Evolutionary conservation across 1,284 basidiomycete species (phyloP).

Genomic region (Cutaneotrichosporon sp.): DNA sequence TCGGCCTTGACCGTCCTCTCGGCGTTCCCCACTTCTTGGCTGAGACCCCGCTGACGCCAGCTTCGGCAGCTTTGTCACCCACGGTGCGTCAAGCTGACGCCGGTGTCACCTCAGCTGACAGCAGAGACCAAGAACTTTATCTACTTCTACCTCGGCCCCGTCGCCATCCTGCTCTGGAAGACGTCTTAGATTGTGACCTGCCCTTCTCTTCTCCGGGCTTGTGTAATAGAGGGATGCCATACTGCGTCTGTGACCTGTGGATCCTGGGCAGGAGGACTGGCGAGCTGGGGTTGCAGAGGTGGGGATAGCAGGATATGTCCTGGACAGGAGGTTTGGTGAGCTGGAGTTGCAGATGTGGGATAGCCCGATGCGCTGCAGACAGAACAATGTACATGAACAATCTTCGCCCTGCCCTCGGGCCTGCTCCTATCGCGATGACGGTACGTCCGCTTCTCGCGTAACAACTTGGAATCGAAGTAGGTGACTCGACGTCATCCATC

Average conservation of each 20-base stretch:
- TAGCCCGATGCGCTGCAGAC: not conserved
- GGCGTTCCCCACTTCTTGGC: not conserved
- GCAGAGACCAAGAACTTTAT: slow-evolving; percentile 95
- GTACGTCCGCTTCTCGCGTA: not conserved
- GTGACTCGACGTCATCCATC: slow-evolving; percentile 1
- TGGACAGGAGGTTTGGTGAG: too few relatives aligned
- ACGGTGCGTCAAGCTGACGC: slow-evolving; percentile 64
- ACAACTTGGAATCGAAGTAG: not conserved
- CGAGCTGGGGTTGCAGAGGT: not conserved
- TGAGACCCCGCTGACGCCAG: slow-evolving; percentile 29
- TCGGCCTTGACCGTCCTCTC: not conserved
- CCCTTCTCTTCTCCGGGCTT: not conserved
- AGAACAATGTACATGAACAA: not conserved
- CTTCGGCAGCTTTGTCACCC: slow-evolving; percentile 96
- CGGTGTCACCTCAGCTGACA: slow-evolving; percentile 7
- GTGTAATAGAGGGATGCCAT: not conserved
- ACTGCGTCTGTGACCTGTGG: not conserved
- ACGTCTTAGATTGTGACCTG: slow-evolving; percentile 58
- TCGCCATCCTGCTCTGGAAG: slow-evolving; percentile 93
- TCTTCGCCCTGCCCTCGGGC: too few relatives aligned
- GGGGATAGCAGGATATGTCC: not conserved
- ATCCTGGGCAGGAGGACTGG: too few relatives aligned
- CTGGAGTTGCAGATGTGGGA: not conserved
- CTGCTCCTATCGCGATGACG: too few relatives aligned
- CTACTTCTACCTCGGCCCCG: slow-evolving; percentile 89